A percentile compares a stretch with the other conserved stretches of the same genome.
These are phyloP conservation scores for Tephrocybe sp. DNA, from an alignment of 768 basidiomycete genomes.

Conservation along the genomic window DNA sequence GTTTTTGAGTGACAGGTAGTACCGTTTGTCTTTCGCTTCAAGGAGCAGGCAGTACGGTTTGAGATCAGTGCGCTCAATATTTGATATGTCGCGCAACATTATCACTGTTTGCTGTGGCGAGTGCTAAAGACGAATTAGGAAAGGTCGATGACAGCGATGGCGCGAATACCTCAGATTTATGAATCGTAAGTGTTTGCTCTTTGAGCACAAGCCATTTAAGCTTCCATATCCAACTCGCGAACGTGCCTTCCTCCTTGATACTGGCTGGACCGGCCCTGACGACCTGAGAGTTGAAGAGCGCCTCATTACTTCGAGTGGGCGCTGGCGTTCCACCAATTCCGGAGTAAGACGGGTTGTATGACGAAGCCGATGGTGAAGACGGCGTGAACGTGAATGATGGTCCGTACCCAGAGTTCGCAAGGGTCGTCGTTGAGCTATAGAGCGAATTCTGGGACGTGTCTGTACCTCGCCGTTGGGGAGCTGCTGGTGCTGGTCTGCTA, in stretches of 20 bases:
- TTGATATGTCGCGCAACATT: constrained; percentile 71
- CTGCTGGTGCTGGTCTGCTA: constrained; percentile 74
- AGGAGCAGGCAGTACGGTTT: constrained; percentile 93
- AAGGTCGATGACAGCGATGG: constrained; percentile 1
- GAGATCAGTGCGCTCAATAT: constrained; percentile 88
- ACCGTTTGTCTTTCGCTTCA: constrained; percentile 81
- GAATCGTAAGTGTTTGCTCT: constrained; percentile 74
- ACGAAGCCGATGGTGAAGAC: constrained; percentile 51
- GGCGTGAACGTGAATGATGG: constrained; percentile 54
- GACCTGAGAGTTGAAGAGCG: constrained; percentile 40
- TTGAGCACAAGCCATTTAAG: constrained; percentile 87
- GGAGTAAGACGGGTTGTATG: constrained; percentile 66
- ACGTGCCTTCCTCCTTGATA: constrained; percentile 87
- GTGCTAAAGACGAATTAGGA: constrained; percentile 31
- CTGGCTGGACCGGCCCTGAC: constrained; percentile 73
- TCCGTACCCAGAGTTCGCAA: constrained; percentile 57
- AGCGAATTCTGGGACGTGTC: constrained; percentile 30
- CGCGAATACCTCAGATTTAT: constrained; percentile 84
- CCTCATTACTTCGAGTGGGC: constrained; percentile 50
- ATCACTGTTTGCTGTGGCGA: constrained; percentile 60
- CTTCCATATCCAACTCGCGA: constrained; percentile 89
- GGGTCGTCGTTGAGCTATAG: constrained; percentile 38
- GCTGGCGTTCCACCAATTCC: constrained; percentile 84
- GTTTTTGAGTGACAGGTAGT: constrained; percentile 79
- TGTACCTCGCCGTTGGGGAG: constrained; percentile 49